Evolutionary conservation across 495 filamentous ascomycete species (phyloP), one percentile per base, ranked within the genome.

Genomic region (Penicillium paradoxum): DNA sequence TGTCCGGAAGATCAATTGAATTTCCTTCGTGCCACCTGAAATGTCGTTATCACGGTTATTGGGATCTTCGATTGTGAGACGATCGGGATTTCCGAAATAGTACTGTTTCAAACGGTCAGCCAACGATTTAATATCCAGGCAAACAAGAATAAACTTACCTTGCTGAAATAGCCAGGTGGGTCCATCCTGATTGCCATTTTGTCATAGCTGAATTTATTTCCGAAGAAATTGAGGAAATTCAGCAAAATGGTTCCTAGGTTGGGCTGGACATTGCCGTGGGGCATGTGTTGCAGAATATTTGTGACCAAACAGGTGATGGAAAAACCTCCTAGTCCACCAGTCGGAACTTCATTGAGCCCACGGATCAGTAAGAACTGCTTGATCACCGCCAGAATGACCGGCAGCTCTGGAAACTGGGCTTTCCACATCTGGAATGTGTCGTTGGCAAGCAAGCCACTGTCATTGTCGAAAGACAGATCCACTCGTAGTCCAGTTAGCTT

Each of bases 381-480:
- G 69, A 98, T 82, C 21, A 98, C 55, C 0, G 88, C 82, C 11
- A 93, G 86, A 18, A 98, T 69, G 33, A 86, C 75, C 2, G 88
- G 88, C 88, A 97, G 90, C 1, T 79, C 82, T 0, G 92, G 91
- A 58, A 84, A 96, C 39, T 82, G 73, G 7, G 69, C 45, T 57
- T 87, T 90, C 93, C 93, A 98, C 1, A 68, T 62, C 40, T 80
- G 69, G 63, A 95, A 96, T 0, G 89, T 96, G 14, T 80, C 62
- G 57, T 91, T 88, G 18, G 91, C 91, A 2, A 79, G 66, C 21
- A 96, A 53, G 4, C 93, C 93, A 34, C 83, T 87, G 22, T 82
- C 67, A 60, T 97, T 97, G 70, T 98, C 95, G 63, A 98, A 96
- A 1, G 92, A 97, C 36, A 97, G 71, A 63, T 98, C 93, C 18